Conservation (phyloP, 169 alveolate species). For the Condylostoma magnum region DNA sequence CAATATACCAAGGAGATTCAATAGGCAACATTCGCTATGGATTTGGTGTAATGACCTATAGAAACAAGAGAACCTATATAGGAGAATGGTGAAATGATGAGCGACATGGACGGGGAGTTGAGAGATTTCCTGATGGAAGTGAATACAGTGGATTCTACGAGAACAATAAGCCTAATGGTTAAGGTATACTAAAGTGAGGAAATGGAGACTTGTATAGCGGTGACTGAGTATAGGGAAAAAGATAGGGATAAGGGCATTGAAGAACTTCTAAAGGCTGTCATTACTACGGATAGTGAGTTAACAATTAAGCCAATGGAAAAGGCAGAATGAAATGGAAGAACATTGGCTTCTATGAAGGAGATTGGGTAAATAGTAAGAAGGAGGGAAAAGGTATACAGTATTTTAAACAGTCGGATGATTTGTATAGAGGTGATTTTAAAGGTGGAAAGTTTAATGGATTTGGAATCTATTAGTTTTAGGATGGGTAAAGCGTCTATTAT, state of each 20-base stretch:
- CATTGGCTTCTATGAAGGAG: conserved; percentile 17
- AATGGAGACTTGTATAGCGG: conserved; percentile 3
- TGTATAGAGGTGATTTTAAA: no score
- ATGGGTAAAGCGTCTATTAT: conserved; percentile 76
- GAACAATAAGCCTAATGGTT: background rate
- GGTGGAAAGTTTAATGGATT: conserved; percentile 74
- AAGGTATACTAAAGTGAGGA: background rate
- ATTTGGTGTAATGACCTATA: no score
- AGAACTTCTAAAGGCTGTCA: conserved; percentile 19
- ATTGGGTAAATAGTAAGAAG: background rate
- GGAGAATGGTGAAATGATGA: conserved; percentile 34
- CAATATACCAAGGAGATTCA: no score
- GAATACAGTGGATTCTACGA: conserved; percentile 7
- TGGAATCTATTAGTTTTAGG: conserved; percentile 65
- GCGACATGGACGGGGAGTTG: conserved; percentile 22
- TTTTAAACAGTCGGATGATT: no score
- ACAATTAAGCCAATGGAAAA: background rate
- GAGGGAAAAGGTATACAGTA: conserved; percentile 27
- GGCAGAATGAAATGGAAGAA: no score
- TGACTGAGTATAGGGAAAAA: background rate
- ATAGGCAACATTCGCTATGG: no score
- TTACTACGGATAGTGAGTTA: background rate
- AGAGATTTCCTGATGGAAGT: conserved; percentile 22
- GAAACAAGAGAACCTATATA: no score
- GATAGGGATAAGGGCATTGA: background rate